phyloP scores from a whole-genome alignment of 257 asterid genomes.

The Nicotiana attenuata region DNA sequence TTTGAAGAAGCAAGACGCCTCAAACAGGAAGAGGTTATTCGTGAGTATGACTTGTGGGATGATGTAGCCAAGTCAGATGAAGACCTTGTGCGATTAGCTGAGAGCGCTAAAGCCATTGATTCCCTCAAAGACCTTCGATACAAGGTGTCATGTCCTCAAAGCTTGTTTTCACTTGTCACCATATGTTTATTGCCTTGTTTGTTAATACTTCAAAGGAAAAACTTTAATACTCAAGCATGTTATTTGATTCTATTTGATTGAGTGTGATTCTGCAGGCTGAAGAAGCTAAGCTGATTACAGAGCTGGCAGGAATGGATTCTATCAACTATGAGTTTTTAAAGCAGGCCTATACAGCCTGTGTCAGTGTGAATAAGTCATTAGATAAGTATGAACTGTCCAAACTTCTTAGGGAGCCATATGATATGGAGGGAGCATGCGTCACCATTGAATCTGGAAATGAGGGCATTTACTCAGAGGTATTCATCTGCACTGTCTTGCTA shows the following conservation, averaged over 20 bases:
- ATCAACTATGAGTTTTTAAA: conserved; percentile 60
- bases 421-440: conserved; percentile 80
- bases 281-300: conserved; percentile 85
- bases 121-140: conserved; percentile 56
- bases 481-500: background rate
- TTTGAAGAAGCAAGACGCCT: conserved; percentile 54
- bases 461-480: conserved; percentile 46
- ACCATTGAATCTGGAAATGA: conserved; percentile 52
- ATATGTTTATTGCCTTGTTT: background rate
- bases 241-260: background rate
- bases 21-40: conserved; percentile 54
- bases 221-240: background rate
- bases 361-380: conserved; percentile 56
- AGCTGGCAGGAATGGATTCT: conserved; percentile 64
- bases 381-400: conserved; percentile 68
- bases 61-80: conserved; percentile 59
- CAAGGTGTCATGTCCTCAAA: conserved; percentile 37
- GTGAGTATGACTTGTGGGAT: conserved; percentile 63
- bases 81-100: conserved; percentile 50
- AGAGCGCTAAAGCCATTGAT: conserved; percentile 64
- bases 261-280: conserved; percentile 49
- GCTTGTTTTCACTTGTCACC: background rate
- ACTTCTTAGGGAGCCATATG: conserved; percentile 66
- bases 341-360: conserved; percentile 69
- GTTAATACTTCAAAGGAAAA: background rate